Evolutionary conservation across 768 basidiomycete genomes (phyloP).

Genomic region (Termitomyces sp.): DNA sequence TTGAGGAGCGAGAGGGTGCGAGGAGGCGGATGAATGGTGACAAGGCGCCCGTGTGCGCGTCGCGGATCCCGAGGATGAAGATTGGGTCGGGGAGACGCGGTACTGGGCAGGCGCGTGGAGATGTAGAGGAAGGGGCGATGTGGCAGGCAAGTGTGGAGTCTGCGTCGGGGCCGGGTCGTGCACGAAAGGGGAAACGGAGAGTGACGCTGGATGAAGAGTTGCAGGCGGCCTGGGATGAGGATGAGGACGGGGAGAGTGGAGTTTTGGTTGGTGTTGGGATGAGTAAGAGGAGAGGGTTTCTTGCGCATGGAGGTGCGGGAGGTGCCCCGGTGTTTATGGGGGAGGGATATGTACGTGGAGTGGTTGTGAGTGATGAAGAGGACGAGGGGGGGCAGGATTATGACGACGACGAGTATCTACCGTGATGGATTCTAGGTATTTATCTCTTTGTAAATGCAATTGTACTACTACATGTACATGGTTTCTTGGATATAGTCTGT

Average conservation of each 20-base stretch:
- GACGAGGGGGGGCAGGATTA: neutral
- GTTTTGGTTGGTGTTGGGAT: slow-evolving; percentile 52
- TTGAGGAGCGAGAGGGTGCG: slow-evolving; percentile 10
- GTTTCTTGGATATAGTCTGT: neutral
- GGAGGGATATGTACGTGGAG: slow-evolving; percentile 61
- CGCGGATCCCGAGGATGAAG: neutral
- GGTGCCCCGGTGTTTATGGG: slow-evolving; percentile 71
- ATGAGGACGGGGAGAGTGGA: slow-evolving; percentile 39
- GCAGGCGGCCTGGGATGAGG: slow-evolving; percentile 33
- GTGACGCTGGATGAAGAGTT: slow-evolving; percentile 69
- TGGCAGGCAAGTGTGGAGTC: neutral
- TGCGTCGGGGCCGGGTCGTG: slow-evolving; percentile 3
- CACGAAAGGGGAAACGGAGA: slow-evolving; percentile 24
- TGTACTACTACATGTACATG: slow-evolving; percentile 2
- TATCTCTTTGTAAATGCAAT: slow-evolving; percentile 1
- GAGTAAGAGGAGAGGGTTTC: slow-evolving; percentile 52
- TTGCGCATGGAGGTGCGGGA: slow-evolving; percentile 72
- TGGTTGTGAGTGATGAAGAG: slow-evolving; percentile 25
- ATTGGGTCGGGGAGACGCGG: neutral
- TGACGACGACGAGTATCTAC: slow-evolving; percentile 7
- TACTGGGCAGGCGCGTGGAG: neutral
- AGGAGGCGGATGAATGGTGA: neutral
- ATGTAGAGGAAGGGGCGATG: neutral
- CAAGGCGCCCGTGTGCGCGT: neutral
- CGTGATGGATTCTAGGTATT: neutral